Evolutionary conservation across 306 rosid species (phyloP).

Genomic region (Hippophae rhamnoides): DNA sequence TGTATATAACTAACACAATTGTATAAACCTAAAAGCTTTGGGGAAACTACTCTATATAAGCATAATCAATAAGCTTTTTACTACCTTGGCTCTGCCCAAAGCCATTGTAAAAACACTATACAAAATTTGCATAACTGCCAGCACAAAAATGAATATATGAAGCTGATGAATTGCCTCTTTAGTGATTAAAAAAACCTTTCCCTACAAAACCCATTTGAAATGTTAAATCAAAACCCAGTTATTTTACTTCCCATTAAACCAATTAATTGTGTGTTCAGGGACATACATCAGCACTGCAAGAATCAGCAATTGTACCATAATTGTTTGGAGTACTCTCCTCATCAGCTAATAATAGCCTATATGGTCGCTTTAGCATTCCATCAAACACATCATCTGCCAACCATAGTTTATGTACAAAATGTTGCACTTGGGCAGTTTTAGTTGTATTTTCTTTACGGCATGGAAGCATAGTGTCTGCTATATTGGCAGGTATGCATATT

Average conservation of each 20-base stretch:
- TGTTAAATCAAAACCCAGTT: background rate
- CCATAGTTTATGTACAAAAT: background rate
- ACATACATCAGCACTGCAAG: conserved; percentile 18
- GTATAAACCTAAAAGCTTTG: background rate
- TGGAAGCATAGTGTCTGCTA: conserved; percentile 32
- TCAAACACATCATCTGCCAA: conserved; percentile 1
- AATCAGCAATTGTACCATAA: conserved; percentile 12
- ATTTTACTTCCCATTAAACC: background rate
- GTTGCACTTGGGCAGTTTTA: background rate
- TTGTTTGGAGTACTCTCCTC: background rate
- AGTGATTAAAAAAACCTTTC: conserved; percentile 26
- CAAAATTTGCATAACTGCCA: conserved; percentile 31
- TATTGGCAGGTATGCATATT: conserved; percentile 23
- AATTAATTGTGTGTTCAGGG: background rate
- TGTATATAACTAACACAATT: background rate
- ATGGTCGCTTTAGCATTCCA: background rate
- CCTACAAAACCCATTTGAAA: conserved; percentile 21
- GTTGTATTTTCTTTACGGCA: conserved; percentile 8
- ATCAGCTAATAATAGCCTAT: conserved; percentile 14
- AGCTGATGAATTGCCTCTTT: conserved; percentile 29
- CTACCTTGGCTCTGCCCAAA: conserved; percentile 37
- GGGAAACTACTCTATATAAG: background rate
- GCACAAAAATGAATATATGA: conserved; percentile 30
- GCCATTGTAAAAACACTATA: conserved; percentile 28
- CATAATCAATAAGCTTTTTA: background rate